A percentile compares a stretch with the other conserved stretches of the same genome.
phyloP scores from a whole-genome alignment of 768 basidiomycete genomes.

The Pleurotus pulmonarius region DNA sequence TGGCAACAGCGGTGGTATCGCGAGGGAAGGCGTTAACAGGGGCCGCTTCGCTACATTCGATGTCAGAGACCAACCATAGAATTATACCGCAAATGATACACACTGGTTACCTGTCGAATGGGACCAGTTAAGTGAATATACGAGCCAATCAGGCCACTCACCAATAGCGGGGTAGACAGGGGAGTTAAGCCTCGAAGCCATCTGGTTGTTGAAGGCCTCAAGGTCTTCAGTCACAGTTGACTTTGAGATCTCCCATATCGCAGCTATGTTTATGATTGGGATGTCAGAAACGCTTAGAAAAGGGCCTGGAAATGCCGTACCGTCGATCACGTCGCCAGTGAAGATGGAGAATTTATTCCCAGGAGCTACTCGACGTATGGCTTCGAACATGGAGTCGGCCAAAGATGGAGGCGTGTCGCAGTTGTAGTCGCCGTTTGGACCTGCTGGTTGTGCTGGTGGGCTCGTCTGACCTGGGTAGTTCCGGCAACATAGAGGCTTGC shows the following conservation, averaged over 20 bases:
- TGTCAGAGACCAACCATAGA: not conserved
- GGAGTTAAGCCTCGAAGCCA: slow-evolving; percentile 32
- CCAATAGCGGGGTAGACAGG: slow-evolving; percentile 52
- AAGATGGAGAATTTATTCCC: slow-evolving; percentile 50
- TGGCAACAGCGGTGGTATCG: slow-evolving; percentile 30
- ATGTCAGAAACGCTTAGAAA: not conserved
- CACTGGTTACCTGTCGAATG: slow-evolving; percentile 42
- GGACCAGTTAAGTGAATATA: not conserved
- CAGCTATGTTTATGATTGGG: slow-evolving; percentile 25
- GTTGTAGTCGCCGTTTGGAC: slow-evolving; percentile 40
- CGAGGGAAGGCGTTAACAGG: slow-evolving; percentile 60
- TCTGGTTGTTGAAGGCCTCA: slow-evolving; percentile 41
- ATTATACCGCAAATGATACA: slow-evolving; percentile 11
- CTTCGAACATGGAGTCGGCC: slow-evolving; percentile 45
- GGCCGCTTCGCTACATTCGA: slow-evolving; percentile 42
- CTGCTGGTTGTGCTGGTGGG: slow-evolving; percentile 39
- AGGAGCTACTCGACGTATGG: slow-evolving; percentile 26
- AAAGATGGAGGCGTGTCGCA: slow-evolving; percentile 53
- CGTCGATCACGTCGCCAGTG: slow-evolving; percentile 64
- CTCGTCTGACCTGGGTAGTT: slow-evolving; percentile 38
- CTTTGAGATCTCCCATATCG: slow-evolving; percentile 46
- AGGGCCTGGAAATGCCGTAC: slow-evolving; percentile 22
- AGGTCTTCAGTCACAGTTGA: slow-evolving; percentile 43
- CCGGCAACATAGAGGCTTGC: slow-evolving; percentile 62
- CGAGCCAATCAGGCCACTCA: slow-evolving; percentile 15